These are phyloP conservation scores for Panus rudis DNA, from an alignment of 768 basidiomycete species.

Conservation along the genomic window DNA sequence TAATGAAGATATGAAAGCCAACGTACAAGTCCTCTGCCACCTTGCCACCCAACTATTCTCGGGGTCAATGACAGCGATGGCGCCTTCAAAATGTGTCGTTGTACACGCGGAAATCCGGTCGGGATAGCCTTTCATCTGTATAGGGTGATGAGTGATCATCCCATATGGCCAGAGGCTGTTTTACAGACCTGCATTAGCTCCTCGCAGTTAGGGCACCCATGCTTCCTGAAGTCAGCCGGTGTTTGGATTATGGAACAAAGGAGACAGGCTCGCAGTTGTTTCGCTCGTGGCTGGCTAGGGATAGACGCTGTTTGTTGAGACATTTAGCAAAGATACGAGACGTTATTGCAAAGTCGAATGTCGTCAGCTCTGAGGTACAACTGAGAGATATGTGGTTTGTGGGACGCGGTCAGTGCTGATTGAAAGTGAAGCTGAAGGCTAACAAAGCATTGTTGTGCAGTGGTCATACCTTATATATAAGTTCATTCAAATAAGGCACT, in stretches of 20 bases:
- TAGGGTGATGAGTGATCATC: background rate
- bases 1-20: conserved; percentile 1
- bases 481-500: too few relatives aligned
- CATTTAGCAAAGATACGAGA: too few relatives aligned
- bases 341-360: too few relatives aligned
- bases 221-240: conserved; percentile 73
- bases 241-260: conserved; percentile 89
- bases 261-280: conserved; percentile 82
- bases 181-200: conserved; percentile 79
- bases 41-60: conserved; percentile 91
- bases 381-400: too few relatives aligned
- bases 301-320: conserved; percentile 31
- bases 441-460: too few relatives aligned
- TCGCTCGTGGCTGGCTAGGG: conserved; percentile 56
- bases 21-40: conserved; percentile 91
- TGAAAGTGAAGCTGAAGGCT: too few relatives aligned
- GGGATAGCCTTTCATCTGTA: conserved; percentile 78
- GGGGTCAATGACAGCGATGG: conserved; percentile 81
- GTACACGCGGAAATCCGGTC: conserved; percentile 86
- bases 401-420: too few relatives aligned
- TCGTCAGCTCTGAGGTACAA: too few relatives aligned
- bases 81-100: conserved; percentile 87
- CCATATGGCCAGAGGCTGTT: background rate
- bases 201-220: conserved; percentile 96
- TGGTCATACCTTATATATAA: too few relatives aligned